phyloP scores from a whole-genome alignment of 176 grass and related monocot species.

The Triticum timopheevii region DNA sequence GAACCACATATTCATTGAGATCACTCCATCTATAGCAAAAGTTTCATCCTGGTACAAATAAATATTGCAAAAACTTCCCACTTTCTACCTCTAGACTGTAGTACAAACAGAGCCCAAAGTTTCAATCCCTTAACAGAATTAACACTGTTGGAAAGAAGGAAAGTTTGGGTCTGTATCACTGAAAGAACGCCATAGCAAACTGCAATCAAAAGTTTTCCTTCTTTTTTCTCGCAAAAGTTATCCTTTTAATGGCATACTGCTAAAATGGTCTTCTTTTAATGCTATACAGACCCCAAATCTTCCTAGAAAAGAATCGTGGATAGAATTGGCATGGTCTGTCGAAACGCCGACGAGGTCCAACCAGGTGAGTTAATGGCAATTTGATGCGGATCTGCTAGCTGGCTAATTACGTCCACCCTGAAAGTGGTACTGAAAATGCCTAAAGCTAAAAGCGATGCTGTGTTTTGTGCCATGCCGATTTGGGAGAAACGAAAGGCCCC shows the following conservation, averaged over 20 bases:
- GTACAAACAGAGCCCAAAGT: neutral
- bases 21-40: neutral
- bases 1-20: neutral
- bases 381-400: neutral
- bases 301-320: neutral
- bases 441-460: neutral
- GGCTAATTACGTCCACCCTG: neutral
- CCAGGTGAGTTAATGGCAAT: neutral
- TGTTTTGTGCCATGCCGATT: neutral
- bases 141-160: neutral
- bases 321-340: neutral
- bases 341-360: neutral
- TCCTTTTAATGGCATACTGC: neutral
- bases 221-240: neutral
- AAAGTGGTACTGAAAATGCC: neutral
- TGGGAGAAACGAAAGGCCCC: neutral
- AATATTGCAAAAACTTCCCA: neutral
- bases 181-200: neutral
- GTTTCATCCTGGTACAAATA: neutral
- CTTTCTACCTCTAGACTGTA: neutral
- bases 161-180: neutral
- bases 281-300: neutral
- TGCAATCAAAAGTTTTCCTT: neutral
- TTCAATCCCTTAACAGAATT: neutral
- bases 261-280: neutral